Evolutionary conservation across 1,284 basidiomycete genomes (phyloP), one percentile per base, ranked within the genome.

Genomic region (Garcileccinum viscosum): DNA sequence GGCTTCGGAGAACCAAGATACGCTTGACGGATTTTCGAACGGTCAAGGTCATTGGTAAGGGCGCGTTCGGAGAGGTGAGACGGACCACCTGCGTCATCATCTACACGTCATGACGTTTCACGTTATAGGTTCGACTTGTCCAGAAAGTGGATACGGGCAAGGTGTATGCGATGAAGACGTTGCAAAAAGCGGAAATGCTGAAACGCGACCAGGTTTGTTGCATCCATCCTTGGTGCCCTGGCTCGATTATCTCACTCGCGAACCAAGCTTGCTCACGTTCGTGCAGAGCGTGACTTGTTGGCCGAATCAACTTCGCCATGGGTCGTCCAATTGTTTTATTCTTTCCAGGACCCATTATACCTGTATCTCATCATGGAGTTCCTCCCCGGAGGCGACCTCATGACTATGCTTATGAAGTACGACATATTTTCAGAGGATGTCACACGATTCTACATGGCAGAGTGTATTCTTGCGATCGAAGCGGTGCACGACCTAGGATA

Each of bases 371-470:
- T 99, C 84, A 99, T 99, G 97, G 97, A 99, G 82, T 99, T 99
- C 84, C 86, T 99, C 66, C 97, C 97, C 37, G 97, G 97, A 60
- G 97, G 97, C 30, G 97, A 99, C 82, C 85, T 99, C 70, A 99
- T 99, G 97, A 94, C 93, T 44, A 99, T 99, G 97, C 86, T 99
- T 73, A 99, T 99, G 92, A 99, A 99, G 83, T 99, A 99, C 82
- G 97, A 99, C 81, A 95, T 97, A 1, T 99, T 99, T 83, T 96
- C 95, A 12, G 97, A 99, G 81, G 97, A 99, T 79, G 97, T 99
- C 47, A 98, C 96, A 40, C 92, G 98, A 67, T 99, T 99, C 84
- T 99, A 99, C 83, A 98, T 99, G 90, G 97, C 97, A 56, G 97
- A 99, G 83, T 98, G 96, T 80, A 96, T 99, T 67, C 87, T 99